These are phyloP conservation scores for Xylaria sp. DNA, from an alignment of 2,329 filamentous ascomycete species.

Conservation along the genomic window DNA sequence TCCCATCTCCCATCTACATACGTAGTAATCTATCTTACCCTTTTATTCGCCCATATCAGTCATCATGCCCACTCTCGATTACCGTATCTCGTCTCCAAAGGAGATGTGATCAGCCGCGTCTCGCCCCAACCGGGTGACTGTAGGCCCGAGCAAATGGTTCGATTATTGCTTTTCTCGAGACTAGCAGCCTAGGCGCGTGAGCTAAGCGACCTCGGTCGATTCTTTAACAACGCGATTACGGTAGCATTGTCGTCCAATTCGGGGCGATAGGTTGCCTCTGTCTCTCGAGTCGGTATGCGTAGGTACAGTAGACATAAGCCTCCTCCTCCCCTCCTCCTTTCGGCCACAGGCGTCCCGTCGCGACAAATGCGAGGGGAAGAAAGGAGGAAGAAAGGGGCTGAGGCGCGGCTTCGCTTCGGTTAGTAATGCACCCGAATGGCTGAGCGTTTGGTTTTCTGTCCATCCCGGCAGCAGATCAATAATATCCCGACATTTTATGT, in stretches of 20 bases:
- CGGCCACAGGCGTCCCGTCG: constrained; percentile 12
- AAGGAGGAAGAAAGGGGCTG: constrained; percentile 13
- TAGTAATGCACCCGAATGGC: constrained; percentile 30
- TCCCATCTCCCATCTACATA: not conserved
- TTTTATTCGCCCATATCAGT: constrained; percentile 12
- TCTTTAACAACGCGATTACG: constrained; percentile 3
- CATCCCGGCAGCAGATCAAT: constrained; percentile 25
- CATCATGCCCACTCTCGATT: not conserved
- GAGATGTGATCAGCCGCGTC: constrained; percentile 23
- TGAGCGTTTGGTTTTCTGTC: constrained; percentile 22
- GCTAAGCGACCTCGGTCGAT: constrained; percentile 6
- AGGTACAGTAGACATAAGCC: constrained; percentile 7
- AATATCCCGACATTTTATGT: not conserved
- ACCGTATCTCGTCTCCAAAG: not conserved
- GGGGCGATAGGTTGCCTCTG: constrained; percentile 10
- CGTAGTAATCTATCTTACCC: no score
- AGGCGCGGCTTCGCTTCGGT: constrained; percentile 22
- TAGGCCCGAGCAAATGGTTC: constrained; percentile 27
- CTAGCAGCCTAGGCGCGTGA: constrained; percentile 15
- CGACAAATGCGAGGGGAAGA: not conserved
- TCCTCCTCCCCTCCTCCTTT: constrained; percentile 21
- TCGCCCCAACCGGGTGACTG: constrained; percentile 18
- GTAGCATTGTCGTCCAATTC: not conserved
- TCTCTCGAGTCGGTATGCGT: not conserved
- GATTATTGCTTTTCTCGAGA: constrained; percentile 35